A percentile compares a stretch with the other conserved stretches of the same genome.
Conservation (phyloP, 208 protist species). For the Leishmania aethiopica region DNA sequence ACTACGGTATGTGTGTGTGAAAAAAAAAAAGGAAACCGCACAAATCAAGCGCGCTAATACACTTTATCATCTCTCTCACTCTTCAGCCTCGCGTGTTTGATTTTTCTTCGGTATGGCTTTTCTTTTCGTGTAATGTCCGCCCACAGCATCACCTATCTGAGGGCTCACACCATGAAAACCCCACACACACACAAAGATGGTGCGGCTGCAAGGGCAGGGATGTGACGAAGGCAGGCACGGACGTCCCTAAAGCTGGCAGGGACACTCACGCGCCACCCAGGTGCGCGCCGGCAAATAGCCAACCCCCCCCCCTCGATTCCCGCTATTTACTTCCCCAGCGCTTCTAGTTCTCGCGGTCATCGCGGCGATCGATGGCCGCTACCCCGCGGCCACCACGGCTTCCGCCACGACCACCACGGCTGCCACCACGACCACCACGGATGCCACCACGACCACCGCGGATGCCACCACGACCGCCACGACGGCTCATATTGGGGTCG, state of each 20-base stretch:
- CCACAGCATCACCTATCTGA: not conserved
- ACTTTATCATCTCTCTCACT: not conserved
- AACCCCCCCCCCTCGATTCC: not conserved
- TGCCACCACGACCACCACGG: slow-evolving; percentile 35
- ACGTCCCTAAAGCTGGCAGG: not conserved
- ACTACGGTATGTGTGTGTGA: not conserved
- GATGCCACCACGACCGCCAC: slow-evolving; percentile 39
- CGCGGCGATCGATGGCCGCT: slow-evolving; percentile 39
- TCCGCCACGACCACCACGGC: slow-evolving; percentile 27
- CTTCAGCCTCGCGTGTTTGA: not conserved
- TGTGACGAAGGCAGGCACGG: not conserved
- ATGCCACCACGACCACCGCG: slow-evolving; percentile 34
- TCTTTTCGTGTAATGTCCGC: not conserved
- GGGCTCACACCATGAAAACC: not conserved
- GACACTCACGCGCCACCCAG: not conserved
- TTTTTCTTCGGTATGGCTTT: not conserved
- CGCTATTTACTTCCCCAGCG: slow-evolving; percentile 1
- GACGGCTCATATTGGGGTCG: slow-evolving; percentile 37
- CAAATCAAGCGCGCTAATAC: slow-evolving; percentile 4
- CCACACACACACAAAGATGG: not conserved
- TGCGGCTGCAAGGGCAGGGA: not conserved
- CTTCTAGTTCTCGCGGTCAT: slow-evolving; percentile 9
- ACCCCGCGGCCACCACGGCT: slow-evolving; percentile 39
- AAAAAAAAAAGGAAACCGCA: slow-evolving; percentile 18
- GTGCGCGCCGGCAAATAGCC: not conserved